phyloP scores from a whole-genome alignment of 1,139 yeast species.

The Diutina ranongensis region DNA sequence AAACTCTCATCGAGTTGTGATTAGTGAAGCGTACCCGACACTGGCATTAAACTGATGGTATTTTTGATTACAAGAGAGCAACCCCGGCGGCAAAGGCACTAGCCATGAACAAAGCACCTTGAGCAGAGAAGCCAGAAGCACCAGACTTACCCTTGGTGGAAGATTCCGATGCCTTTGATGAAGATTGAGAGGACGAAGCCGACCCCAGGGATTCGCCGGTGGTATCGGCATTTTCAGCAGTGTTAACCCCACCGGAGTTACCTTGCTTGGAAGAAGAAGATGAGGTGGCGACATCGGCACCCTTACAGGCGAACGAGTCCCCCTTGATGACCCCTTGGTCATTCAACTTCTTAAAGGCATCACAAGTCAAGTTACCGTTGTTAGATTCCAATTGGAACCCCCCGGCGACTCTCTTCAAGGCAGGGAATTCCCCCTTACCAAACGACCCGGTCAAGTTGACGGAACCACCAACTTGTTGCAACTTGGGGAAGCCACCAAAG shows the following conservation, averaged over 20 bases:
- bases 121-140: slow-evolving; percentile 20
- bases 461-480: slow-evolving; percentile 79
- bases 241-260: slow-evolving; percentile 9
- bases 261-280: slow-evolving; percentile 30
- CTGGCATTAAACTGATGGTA: background rate
- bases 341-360: slow-evolving; percentile 56
- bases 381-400: slow-evolving; percentile 71
- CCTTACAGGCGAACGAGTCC: slow-evolving; percentile 77
- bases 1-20: background rate
- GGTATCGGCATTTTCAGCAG: slow-evolving; percentile 14
- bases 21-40: background rate
- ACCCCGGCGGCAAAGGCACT: slow-evolving; percentile 52
- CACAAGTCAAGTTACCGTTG: slow-evolving; percentile 66
- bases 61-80: slow-evolving; percentile 26
- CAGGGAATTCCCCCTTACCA: slow-evolving; percentile 63
- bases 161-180: slow-evolving; percentile 16
- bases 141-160: slow-evolving; percentile 15
- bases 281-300: slow-evolving; percentile 50
- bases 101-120: slow-evolving; percentile 42
- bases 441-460: slow-evolving; percentile 71
- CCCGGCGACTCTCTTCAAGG: slow-evolving; percentile 74
- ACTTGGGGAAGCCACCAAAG: slow-evolving; percentile 63
- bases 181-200: slow-evolving; percentile 13
- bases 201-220: slow-evolving; percentile 18
- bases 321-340: slow-evolving; percentile 76